These are phyloP conservation scores for Pilaira anomala DNA, from an alignment of 192 early-diverging fungal genomes.

Conservation along the genomic window DNA sequence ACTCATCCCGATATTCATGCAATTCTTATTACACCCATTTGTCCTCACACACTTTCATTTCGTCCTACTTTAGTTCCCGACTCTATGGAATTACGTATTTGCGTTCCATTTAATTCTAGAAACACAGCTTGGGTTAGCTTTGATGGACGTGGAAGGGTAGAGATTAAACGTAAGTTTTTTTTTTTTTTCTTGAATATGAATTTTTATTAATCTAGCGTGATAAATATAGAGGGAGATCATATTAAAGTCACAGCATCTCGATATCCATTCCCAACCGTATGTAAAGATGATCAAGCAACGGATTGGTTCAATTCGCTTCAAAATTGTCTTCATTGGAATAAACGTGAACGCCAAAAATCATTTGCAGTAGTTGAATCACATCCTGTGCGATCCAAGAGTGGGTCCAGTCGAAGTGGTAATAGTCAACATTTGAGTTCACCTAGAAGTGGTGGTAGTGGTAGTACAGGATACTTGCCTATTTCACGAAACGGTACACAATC, in stretches of 20 bases:
- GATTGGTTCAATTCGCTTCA: constrained; percentile 93
- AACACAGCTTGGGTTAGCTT: constrained; percentile 92
- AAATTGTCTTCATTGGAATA: constrained; percentile 91
- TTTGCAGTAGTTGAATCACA: constrained; percentile 56
- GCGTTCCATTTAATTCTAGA: constrained; percentile 78
- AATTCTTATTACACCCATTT: constrained; percentile 90
- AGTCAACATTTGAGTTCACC: neutral
- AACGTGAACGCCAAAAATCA: constrained; percentile 83
- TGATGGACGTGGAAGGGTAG: constrained; percentile 90
- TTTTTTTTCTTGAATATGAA: too few relatives aligned
- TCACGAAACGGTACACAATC: too few relatives aligned
- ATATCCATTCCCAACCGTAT: constrained; percentile 81
- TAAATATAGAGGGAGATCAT: constrained; percentile 68
- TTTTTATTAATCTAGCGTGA: too few relatives aligned
- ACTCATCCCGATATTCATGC: constrained; percentile 95
- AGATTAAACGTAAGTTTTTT: constrained; percentile 61
- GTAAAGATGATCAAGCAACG: constrained; percentile 32
- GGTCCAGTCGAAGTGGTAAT: neutral
- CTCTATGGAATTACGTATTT: constrained; percentile 84
- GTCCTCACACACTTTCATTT: constrained; percentile 90
- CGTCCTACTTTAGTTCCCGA: constrained; percentile 96
- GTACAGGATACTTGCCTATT: too few relatives aligned
- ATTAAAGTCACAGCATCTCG: constrained; percentile 82
- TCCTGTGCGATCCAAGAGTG: neutral
- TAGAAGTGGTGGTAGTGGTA: too few relatives aligned